Evolutionary conservation across 2,329 filamentous ascomycete genomes (phyloP), one percentile per base, ranked within the genome.

Genomic region (Pseudocercospora fijiensis): DNA sequence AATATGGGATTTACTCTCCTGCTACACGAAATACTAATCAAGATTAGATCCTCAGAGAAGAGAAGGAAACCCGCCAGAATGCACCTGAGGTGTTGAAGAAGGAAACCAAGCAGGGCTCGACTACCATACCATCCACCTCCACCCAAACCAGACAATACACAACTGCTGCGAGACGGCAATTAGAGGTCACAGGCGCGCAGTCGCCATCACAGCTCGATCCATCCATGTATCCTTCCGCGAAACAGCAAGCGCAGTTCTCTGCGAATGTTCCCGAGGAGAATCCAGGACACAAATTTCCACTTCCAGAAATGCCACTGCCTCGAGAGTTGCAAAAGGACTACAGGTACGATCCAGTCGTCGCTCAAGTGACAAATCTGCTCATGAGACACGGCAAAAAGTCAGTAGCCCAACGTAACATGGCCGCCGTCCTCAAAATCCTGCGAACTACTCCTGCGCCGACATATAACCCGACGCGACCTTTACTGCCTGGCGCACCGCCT

Each of bases 331-430:
- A 91, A 78, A 80, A 94, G 71, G 90, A 92, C 78, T 83, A 91
- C 75, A 87, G 95, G 73, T 96, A 98, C 75, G 90, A 97, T 75
- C 87, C 91, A 1, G 84, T 97, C 7, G 82, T 98, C 55, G 83
- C 89, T 69, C 95, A 97, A 80, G 84, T 98, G 71, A 96, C 92
- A 18, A 93, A 92, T 76, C 83, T 96, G 70, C 79, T 99, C 67
- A 99, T 98, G 94, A 83, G 84, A 72, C 86, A 98, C 78, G 95
- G 95, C 71, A 96, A 97, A 82, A 86, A 96, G 76, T 90, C 89
- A 74, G 85, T 86, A 76, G 95, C 95, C n/a, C 92, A 99, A 78
- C 73, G 96, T 90, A 89, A 96, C 78, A 92, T 97, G 88, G 85
- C 88, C 65, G 83, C 87, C 73, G 89, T 96, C 74, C 87, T 98